Evolutionary conservation across 2,329 filamentous ascomycete species (phyloP), one percentile per base, ranked within the genome.

Genomic region (Beauveria varroae): DNA sequence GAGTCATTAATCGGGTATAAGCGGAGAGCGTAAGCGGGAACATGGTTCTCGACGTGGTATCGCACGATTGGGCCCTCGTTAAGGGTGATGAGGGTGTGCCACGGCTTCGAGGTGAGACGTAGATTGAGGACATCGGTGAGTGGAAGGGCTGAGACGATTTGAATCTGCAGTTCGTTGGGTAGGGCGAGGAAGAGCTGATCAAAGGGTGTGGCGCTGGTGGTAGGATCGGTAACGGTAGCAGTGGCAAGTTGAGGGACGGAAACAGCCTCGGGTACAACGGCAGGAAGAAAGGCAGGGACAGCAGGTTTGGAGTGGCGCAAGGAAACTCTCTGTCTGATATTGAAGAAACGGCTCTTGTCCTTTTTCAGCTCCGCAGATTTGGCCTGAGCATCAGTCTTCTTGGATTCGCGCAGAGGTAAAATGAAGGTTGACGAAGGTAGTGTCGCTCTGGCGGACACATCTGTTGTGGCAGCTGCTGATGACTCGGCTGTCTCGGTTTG

Each of bases 41-140:
- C 78, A 63, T 83, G 80, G 63, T 85, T 76, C 54, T 83, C 73
- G 59, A 87, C 76, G 65, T 87, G 85, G 66, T 85, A 80, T 66
- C 85, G 80, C 43, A 84, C 81, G 66, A 88, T 86, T 8, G 82
- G 79, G 2, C 77, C 76, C 68, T 87, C 85, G 71, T 87, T 86
- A 2, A 82, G 64, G 1, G 82, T 83, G 43, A 88, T 77, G 65
- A 87, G 77, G 26, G 78, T 74, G 66, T 87, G 84, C 76, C 84
- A 85, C 40, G 80, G 78, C 66, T 79, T 82, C 1, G 84, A 87
- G 16, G 81, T 78, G 30, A 82, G 70, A 63, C 85, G 81, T 24
- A 88, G 75, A 63, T 79, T 85, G 37, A 88, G 75, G 18, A 87
- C 75, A 63, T 86, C 84, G 37, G 81, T 81, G 43, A 88, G 76